These are phyloP conservation scores for Coemansia sp. DNA, from an alignment of 192 early-diverging fungal genomes.

Conservation along the genomic window DNA sequence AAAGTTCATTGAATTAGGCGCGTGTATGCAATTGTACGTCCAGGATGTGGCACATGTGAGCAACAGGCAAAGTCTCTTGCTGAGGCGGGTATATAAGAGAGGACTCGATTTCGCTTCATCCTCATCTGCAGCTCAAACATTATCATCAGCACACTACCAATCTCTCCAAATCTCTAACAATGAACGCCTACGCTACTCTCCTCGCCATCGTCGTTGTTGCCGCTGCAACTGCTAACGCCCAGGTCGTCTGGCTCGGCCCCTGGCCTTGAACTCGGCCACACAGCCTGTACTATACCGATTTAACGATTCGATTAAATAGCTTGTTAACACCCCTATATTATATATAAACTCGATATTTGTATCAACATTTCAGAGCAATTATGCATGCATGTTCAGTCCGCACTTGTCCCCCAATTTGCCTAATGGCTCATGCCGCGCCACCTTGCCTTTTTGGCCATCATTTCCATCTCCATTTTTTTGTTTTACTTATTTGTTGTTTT, in stretches of 20 bases:
- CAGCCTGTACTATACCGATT: not conserved
- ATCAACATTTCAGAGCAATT: too few relatives aligned
- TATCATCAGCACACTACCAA: not conserved
- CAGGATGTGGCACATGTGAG: too few relatives aligned
- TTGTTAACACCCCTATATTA: not conserved
- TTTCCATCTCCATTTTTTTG: not conserved
- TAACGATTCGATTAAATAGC: not conserved
- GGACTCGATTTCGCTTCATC: not conserved
- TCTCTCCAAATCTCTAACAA: not conserved
- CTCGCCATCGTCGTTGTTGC: slow-evolving; percentile 7
- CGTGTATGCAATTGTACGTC: too few relatives aligned
- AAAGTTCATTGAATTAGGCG: too few relatives aligned
- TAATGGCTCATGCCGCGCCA: too few relatives aligned
- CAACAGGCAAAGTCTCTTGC: too few relatives aligned
- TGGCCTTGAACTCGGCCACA: not conserved
- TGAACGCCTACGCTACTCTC: slow-evolving; percentile 4
- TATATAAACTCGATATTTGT: too few relatives aligned
- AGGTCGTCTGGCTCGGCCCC: slow-evolving; percentile 6
- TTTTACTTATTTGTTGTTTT: not conserved
- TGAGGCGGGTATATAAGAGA: not conserved
- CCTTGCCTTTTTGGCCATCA: too few relatives aligned
- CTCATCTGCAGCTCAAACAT: not conserved
- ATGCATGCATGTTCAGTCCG: too few relatives aligned
- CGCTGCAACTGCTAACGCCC: slow-evolving; percentile 3
- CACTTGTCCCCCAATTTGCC: too few relatives aligned